These are phyloP conservation scores for Fomitopsis pulvina DNA, from an alignment of 768 basidiomycete species.

Conservation along the genomic window DNA sequence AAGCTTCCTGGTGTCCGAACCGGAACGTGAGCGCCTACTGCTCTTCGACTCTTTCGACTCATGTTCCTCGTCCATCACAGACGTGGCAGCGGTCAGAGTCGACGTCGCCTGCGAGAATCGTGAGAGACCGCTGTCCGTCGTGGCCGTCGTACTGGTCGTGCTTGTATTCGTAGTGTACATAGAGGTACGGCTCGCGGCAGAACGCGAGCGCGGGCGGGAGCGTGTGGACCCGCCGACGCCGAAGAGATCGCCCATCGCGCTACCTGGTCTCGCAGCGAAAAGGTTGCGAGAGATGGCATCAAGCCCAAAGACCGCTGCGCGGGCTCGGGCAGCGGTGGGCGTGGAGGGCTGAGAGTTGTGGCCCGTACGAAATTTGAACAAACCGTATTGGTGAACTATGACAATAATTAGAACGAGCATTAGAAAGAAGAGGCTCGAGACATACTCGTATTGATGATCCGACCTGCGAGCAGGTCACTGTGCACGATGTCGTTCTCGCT, in stretches of 20 bases:
- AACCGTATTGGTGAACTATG: constrained; percentile 79
- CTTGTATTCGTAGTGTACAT: too few species aligned
- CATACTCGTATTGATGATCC: constrained; percentile 79
- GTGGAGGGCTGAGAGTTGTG: constrained; percentile 77
- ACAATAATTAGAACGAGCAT: neutral
- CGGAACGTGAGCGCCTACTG: constrained; percentile 22
- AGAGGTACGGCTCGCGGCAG: constrained; percentile 64
- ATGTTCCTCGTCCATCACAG: constrained; percentile 57
- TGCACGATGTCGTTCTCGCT: constrained; percentile 80
- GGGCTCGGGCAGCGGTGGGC: constrained; percentile 64
- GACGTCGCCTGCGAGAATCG: constrained; percentile 66
- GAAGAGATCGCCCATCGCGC: constrained; percentile 69
- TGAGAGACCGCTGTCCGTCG: constrained; percentile 58
- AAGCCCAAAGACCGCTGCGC: constrained; percentile 81
- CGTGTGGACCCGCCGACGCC: constrained; percentile 67
- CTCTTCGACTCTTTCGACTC: constrained; percentile 26
- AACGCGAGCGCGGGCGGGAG: constrained; percentile 62
- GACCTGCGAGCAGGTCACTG: constrained; percentile 62
- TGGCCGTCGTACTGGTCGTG: constrained; percentile 67
- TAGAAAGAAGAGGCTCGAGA: neutral
- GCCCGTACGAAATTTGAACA: constrained; percentile 83
- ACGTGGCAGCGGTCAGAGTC: constrained; percentile 59
- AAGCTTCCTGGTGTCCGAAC: constrained; percentile 40
- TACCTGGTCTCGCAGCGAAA: constrained; percentile 52
- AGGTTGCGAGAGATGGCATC: constrained; percentile 89